Conservation (phyloP, 2,329 filamentous ascomycete species). For the Amylocarpus encephaloides region DNA sequence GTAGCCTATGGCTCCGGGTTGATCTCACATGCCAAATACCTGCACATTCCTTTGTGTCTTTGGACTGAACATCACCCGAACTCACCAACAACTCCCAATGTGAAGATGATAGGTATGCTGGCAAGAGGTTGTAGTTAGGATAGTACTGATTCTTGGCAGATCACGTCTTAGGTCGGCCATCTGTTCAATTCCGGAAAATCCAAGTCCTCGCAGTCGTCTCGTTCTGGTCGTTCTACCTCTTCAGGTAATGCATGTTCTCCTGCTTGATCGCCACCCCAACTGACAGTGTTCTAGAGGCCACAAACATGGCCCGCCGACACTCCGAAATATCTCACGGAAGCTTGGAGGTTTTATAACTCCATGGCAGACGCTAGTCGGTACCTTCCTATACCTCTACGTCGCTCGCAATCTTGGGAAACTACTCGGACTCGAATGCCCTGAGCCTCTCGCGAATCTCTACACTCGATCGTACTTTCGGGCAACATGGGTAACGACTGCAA, state of each 20-base stretch:
- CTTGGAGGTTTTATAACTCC: conserved; percentile 68
- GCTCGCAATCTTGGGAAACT: conserved; percentile 91
- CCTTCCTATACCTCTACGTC: conserved; percentile 85
- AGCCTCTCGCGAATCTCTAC: conserved; percentile 92
- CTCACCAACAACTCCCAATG: conserved; percentile 11
- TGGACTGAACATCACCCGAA: not conserved
- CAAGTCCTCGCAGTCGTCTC: conserved; percentile 87
- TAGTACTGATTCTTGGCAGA: conserved; percentile 44
- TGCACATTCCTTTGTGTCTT: not conserved
- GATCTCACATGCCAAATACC: conserved; percentile 6
- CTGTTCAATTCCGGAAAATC: conserved; percentile 82
- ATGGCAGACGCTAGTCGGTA: conserved; percentile 85
- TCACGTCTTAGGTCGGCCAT: conserved; percentile 86
- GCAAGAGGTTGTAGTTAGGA: not conserved
- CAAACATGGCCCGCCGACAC: conserved; percentile 76
- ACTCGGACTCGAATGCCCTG: conserved; percentile 82
- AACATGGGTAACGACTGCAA: conserved; percentile 90
- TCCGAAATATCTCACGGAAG: conserved; percentile 64
- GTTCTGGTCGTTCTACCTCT: conserved; percentile 84
- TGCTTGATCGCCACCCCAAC: not conserved
- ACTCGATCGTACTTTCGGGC: conserved; percentile 88
- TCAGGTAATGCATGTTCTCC: conserved; percentile 46
- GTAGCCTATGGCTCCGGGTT: not conserved
- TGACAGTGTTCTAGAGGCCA: conserved; percentile 54
- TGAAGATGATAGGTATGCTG: conserved; percentile 28